Evolutionary conservation across 768 basidiomycete species (phyloP), one percentile per base, ranked within the genome.

Genomic region (Leccinum ochraceum): DNA sequence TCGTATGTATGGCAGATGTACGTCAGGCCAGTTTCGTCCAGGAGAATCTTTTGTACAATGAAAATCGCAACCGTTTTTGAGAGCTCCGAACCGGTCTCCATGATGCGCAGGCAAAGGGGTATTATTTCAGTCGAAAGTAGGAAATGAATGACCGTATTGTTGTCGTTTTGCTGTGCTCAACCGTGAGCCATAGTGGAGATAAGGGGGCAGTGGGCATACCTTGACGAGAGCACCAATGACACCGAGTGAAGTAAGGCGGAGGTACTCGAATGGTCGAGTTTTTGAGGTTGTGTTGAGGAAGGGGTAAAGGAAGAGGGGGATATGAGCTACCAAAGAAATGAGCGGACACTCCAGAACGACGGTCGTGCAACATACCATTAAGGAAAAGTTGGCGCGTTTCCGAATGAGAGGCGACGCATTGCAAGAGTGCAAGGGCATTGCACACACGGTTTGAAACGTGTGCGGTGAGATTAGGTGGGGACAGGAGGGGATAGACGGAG

Each of bases 1-100:
- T 99, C 97, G 72, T 99, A 99, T n/a, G 97, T 99, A 76, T 99
- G 97, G 69, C 97, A 98, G 70, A 98, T 99, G 75, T 99, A 99
- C 16, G 94, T 95, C 61, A 99, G 78, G 20, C 97, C 97, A 3
- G 96, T 94, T 76, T 99, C 97, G 74, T 99, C 97, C 56, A 98
- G 83, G 16, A 99, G 82, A 60, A 94, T 93, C 78, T 99, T 99
- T 75, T 99, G 97, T 4, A 99, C 97, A 69, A 99, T 99, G 77
- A 99, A 99, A 69, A 99, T 99, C 48, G 97, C 97, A 50, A 99
- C 97, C 1, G 97, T 99, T 78, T 99, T 99, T 60, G 92, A 94
- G 17, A 99, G 85, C 69, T 99, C 97, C 3, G 95, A 97, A 48
- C 97, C 97, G 3, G 97, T 98, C 76, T 99, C 97, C 97, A 99